Conservation (phyloP, 2,329 filamentous ascomycete species). For the Chalara sp. region DNA sequence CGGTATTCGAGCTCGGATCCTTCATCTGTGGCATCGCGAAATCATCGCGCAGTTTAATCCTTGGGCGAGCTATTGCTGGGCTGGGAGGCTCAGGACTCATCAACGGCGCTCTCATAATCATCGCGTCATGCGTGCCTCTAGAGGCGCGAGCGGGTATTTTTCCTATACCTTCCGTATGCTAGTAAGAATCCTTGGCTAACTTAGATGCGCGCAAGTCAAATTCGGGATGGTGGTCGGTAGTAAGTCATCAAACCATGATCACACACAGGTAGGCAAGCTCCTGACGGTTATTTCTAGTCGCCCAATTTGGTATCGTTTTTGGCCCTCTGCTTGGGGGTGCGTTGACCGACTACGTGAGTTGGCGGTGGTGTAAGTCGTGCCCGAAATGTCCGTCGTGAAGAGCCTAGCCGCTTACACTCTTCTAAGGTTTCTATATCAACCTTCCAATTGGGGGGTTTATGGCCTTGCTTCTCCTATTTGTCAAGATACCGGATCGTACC, state of each 20-base stretch:
- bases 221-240: background rate
- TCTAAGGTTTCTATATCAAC: slow-evolving; percentile 31
- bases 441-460: slow-evolving; percentile 32
- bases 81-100: slow-evolving; percentile 42
- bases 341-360: slow-evolving; percentile 26
- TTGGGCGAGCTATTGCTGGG: slow-evolving; percentile 46
- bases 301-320: slow-evolving; percentile 5
- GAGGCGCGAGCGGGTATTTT: slow-evolving; percentile 2
- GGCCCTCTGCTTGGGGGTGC: slow-evolving; percentile 26
- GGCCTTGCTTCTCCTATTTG: slow-evolving; percentile 27
- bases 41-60: slow-evolving; percentile 44
- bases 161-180: too few relatives aligned
- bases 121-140: slow-evolving; percentile 29
- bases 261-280: background rate
- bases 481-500: slow-evolving; percentile 24
- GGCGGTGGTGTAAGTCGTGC: slow-evolving; percentile 13
- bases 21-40: slow-evolving; percentile 42
- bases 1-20: slow-evolving; percentile 47
- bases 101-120: slow-evolving; percentile 43
- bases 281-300: background rate
- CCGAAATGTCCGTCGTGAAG: background rate
- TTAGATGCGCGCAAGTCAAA: background rate
- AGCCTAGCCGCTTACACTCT: background rate
- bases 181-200: background rate
- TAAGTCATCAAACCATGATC: background rate